Base-by-base conservation (phyloP, 2,329 filamentous ascomycete genomes). In the Exophiala sp. region DNA sequence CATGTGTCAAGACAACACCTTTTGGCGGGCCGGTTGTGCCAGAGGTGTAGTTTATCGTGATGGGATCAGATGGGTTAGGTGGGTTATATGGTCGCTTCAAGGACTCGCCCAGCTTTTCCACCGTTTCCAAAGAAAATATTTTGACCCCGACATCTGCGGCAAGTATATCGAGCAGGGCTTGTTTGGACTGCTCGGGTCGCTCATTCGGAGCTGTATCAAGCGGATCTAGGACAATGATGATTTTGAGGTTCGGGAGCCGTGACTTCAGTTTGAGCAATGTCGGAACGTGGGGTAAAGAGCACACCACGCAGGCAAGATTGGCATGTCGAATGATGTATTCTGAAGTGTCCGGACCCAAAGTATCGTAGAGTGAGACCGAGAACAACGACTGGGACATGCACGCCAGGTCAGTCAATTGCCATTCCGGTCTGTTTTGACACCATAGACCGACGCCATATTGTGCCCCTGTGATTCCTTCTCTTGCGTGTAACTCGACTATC, bases 261-360 rank as follows among this genome's bases (percentile, higher is more conserved):
- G 86, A 75, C 59, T 82, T 82, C 59, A 96, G 73, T 73, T 89
- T 90, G 55, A 96, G 75, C 47, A 96, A 78, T 13, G 82, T 80
- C 1, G 88, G 83, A 46, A 96, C 82, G 64, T 95, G 90, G 37
- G 82, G 81, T 39, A 96, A 73, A 22, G 86, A 89, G 51, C 86
- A 83, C 56, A 85, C 82, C 32, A 97, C 81, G 62, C 83, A 87
- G 51, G 76, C 69, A 49, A 97, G 73, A 55, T 83, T 78, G 47
- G 88, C 81, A 67, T 97, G 91, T 69, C 94, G 94, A 72, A 97
- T 85, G 68, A 98, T 96, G 72, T 87, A 97, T 71, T 97, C 89
- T 50, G 87, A 90, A 2, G 90, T 81, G 59, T 95, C 88, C 10
- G 91, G 85, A 8, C 91, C 91, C 3, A 98, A 80, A 10, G 91